These are phyloP conservation scores for Aspergillus jensenii DNA, from an alignment of 2,329 filamentous ascomycete genomes.

Conservation along the genomic window DNA sequence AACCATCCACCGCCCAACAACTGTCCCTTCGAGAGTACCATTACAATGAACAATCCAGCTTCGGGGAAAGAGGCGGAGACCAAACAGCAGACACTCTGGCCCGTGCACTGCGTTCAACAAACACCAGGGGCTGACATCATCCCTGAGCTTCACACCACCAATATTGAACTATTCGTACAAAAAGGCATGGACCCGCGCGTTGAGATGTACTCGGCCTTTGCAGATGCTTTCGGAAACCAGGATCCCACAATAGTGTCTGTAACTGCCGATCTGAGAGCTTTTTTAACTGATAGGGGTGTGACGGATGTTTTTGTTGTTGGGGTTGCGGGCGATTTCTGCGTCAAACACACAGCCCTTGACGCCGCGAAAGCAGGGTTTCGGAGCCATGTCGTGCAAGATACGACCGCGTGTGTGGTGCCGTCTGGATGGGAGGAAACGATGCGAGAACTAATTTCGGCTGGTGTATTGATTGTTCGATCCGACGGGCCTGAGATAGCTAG, in stretches of 20 bases:
- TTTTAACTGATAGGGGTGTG: constrained; percentile 58
- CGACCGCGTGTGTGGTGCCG: constrained; percentile 69
- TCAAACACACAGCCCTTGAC: constrained; percentile 77
- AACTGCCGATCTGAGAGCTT: constrained; percentile 59
- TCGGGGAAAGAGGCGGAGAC: constrained; percentile 57
- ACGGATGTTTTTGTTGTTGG: constrained; percentile 85
- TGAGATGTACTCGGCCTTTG: constrained; percentile 95
- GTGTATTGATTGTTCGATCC: constrained; percentile 63
- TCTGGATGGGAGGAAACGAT: constrained; percentile 57
- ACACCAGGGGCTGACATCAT: constrained; percentile 72
- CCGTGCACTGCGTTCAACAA: constrained; percentile 79
- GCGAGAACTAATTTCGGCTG: constrained; percentile 55
- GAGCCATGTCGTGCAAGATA: constrained; percentile 76
- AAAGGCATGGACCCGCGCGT: constrained; percentile 75
- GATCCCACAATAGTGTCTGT: constrained; percentile 37
- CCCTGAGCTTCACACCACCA: constrained; percentile 63
- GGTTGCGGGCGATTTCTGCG: constrained; percentile 86
- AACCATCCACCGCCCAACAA: constrained; percentile 68
- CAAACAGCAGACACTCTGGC: constrained; percentile 77
- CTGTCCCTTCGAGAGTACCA: constrained; percentile 64
- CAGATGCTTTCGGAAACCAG: constrained; percentile 67
- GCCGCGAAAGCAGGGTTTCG: constrained; percentile 72
- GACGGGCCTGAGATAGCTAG: constrained; percentile 57
- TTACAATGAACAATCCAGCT: constrained; percentile 56
- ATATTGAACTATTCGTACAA: constrained; percentile 66